Evolutionary conservation across 2,329 filamentous ascomycete genomes (phyloP).

Genomic region (Sclerotinia trifoliorum): DNA sequence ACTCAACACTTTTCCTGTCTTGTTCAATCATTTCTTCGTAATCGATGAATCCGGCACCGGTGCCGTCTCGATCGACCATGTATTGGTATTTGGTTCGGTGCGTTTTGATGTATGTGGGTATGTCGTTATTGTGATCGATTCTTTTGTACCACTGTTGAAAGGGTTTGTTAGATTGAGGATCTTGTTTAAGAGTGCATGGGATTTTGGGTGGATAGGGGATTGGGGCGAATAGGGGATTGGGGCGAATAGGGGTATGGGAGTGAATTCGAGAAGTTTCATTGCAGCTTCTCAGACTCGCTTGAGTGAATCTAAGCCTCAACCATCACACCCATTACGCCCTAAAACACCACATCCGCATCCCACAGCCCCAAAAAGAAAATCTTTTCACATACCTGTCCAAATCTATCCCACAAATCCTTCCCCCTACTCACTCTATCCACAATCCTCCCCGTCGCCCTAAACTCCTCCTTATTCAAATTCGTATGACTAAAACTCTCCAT

Average conservation of each 20-base stretch:
- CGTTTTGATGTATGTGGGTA: slow-evolving; percentile 44
- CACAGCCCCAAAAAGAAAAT: not conserved
- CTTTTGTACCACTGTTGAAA: slow-evolving; percentile 37
- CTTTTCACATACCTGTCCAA: slow-evolving; percentile 31
- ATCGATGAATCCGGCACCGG: slow-evolving; percentile 31
- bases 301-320: not conserved
- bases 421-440: slow-evolving; percentile 45
- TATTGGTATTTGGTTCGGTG: slow-evolving; percentile 28
- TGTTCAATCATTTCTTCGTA: slow-evolving; percentile 18
- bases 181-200: not conserved
- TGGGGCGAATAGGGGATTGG: not conserved
- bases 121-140: slow-evolving; percentile 44
- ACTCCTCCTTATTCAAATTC: slow-evolving; percentile 43
- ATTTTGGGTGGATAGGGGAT: not conserved
- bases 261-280: too few species aligned
- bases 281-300: not conserved
- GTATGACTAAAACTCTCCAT: slow-evolving; percentile 46
- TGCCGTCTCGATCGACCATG: slow-evolving; percentile 31
- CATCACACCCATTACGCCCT: not conserved
- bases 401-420: slow-evolving; percentile 45
- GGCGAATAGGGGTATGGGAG: not conserved
- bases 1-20: not conserved
- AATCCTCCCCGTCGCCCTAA: slow-evolving; percentile 43
- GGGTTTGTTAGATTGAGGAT: not conserved
- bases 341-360: not conserved